phyloP scores from a whole-genome alignment of 208 protist species.

The Porcisia deanei region DNA sequence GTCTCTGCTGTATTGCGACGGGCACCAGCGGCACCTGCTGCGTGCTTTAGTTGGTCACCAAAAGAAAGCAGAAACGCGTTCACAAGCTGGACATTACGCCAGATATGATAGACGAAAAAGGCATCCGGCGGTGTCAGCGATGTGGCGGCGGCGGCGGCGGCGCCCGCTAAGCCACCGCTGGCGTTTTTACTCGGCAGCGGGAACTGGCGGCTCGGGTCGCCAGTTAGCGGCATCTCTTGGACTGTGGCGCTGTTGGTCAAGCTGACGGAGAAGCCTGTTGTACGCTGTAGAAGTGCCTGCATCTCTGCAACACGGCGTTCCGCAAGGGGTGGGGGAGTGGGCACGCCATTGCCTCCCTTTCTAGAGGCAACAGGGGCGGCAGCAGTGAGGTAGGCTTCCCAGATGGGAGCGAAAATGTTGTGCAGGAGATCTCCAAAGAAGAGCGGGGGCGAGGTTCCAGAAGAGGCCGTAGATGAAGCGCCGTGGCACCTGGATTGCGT shows the following conservation, averaged over 20 bases:
- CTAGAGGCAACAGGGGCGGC: background rate
- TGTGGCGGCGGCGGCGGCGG: background rate
- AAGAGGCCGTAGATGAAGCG: background rate
- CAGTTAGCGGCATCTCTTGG: conserved; percentile 44
- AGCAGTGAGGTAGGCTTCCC: conserved; percentile 85
- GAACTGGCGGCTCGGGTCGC: conserved; percentile 22
- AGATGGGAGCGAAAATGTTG: conserved; percentile 98
- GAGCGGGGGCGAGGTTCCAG: conserved; percentile 1
- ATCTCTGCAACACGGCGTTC: conserved; percentile 54
- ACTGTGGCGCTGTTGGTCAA: conserved; percentile 41
- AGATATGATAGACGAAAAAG: conserved; percentile 98
- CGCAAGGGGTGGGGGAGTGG: background rate
- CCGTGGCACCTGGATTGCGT: background rate
- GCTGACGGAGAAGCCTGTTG: conserved; percentile 85
- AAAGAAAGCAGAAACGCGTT: conserved; percentile 88
- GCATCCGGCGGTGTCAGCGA: conserved; percentile 91
- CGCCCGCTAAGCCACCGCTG: background rate
- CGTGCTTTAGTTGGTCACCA: background rate
- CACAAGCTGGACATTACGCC: conserved; percentile 96
- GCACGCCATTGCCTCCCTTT: background rate
- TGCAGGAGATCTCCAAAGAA: conserved; percentile 92
- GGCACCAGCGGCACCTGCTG: background rate
- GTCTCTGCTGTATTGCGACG: background rate
- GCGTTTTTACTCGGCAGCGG: conserved; percentile 8
- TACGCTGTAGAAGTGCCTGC: conserved; percentile 86